A percentile compares a stretch with the other conserved stretches of the same genome.
phyloP scores from a whole-genome alignment of 768 basidiomycete genomes.

The Lactarius vividus region DNA sequence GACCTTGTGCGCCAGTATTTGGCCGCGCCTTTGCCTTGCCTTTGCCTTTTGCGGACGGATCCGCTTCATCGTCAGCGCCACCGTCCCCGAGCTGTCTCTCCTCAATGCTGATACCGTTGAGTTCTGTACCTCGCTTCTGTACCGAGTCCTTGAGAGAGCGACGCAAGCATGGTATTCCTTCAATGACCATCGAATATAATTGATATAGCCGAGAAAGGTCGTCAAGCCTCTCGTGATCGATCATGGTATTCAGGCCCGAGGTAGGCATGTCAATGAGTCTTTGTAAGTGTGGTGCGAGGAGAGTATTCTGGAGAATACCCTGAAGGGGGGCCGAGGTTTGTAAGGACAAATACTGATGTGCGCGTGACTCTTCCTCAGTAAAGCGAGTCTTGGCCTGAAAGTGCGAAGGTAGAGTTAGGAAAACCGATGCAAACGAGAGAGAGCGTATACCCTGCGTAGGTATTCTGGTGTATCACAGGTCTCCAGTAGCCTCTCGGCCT shows the following conservation, averaged over 20 bases:
- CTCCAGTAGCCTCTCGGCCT: constrained; percentile 68
- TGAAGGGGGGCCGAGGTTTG: constrained; percentile 67
- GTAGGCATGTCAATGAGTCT: constrained; percentile 73
- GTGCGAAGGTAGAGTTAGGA: constrained; percentile 23
- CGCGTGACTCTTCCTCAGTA: constrained; percentile 77
- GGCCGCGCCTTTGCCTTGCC: constrained; percentile 48
- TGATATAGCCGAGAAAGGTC: constrained; percentile 79
- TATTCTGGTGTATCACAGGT: constrained; percentile 81
- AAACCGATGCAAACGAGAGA: background rate
- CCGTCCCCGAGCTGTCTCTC: constrained; percentile 39
- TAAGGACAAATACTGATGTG: constrained; percentile 81
- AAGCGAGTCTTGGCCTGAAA: constrained; percentile 76
- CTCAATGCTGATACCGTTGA: constrained; percentile 56
- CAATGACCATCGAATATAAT: constrained; percentile 64
- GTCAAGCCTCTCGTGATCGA: constrained; percentile 72
- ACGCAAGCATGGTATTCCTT: constrained; percentile 64
- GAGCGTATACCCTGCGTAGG: constrained; percentile 63
- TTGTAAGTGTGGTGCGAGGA: constrained; percentile 76
- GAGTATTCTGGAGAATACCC: constrained; percentile 70
- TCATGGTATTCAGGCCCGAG: constrained; percentile 85
- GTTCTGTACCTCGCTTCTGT: constrained; percentile 66
- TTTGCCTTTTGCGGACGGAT: constrained; percentile 45
- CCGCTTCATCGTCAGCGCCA: constrained; percentile 36
- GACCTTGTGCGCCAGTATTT: constrained; percentile 44
- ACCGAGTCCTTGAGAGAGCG: constrained; percentile 70